Percentiles rank a stretch among this genome's conserved stretches.
phyloP scores from a whole-genome alignment of 306 rosid genomes.

The Lupinus albus region DNA sequence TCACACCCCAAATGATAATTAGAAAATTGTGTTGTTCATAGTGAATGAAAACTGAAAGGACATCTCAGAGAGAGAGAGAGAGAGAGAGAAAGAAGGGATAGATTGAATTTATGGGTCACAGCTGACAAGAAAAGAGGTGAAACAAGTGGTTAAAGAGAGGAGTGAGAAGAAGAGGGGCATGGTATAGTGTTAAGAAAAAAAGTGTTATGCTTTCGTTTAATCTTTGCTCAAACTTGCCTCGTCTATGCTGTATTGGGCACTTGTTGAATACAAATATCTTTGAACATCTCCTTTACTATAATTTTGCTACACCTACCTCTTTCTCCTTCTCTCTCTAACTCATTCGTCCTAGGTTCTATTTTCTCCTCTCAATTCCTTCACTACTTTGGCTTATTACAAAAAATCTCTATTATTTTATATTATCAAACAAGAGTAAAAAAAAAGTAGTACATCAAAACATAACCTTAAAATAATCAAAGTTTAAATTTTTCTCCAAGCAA shows the following conservation, averaged over 20 bases:
- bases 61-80: constrained; percentile 16
- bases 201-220: constrained; percentile 57
- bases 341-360: constrained; percentile 49
- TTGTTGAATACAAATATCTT: constrained; percentile 55
- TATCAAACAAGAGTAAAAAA: not conserved
- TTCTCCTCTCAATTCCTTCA: constrained; percentile 30
- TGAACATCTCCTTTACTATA: constrained; percentile 49
- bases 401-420: constrained; percentile 29
- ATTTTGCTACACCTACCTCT: constrained; percentile 54
- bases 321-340: constrained; percentile 22
- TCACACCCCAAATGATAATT: too few relatives aligned
- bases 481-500: constrained; percentile 22
- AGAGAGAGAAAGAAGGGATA: constrained; percentile 12
- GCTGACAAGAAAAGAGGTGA: constrained; percentile 51
- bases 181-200: constrained; percentile 43
- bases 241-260: constrained; percentile 74
- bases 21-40: not conserved
- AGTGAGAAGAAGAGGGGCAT: not conserved
- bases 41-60: constrained; percentile 1
- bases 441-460: not conserved
- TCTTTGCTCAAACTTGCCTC: constrained; percentile 67
- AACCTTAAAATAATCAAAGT: not conserved
- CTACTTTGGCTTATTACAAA: not conserved
- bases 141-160: constrained; percentile 57
- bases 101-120: constrained; percentile 47